Conservation (phyloP, 2,329 filamentous ascomycete species). For the Penicillium sp. region DNA sequence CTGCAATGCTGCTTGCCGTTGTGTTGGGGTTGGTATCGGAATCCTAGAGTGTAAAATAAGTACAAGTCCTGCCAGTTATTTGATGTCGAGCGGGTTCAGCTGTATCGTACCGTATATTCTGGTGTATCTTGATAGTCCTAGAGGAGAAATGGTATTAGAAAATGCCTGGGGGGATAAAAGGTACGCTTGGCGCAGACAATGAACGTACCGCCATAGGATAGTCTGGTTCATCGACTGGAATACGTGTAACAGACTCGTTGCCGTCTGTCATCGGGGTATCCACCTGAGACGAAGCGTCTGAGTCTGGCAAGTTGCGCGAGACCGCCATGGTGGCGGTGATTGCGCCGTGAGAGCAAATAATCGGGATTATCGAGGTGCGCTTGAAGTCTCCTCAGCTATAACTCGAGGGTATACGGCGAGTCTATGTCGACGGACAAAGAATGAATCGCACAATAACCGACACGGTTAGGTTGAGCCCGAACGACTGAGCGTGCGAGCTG, state of each 20-base stretch:
- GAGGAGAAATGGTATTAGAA: conserved; percentile 5
- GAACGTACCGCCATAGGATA: conserved; percentile 38
- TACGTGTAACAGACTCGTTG: conserved; percentile 31
- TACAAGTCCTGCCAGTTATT: conserved; percentile 17
- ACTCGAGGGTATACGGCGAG: neutral
- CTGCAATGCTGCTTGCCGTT: conserved; percentile 77
- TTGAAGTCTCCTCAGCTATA: conserved; percentile 13
- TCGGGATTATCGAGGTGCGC: neutral
- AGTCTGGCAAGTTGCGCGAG: conserved; percentile 29
- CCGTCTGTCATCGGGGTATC: conserved; percentile 48
- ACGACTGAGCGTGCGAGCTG: neutral
- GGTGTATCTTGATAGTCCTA: conserved; percentile 57
- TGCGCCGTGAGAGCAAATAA: conserved; percentile 8
- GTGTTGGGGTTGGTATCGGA: conserved; percentile 65
- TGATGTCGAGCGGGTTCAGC: neutral
- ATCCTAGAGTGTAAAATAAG: conserved; percentile 41
- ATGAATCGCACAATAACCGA: neutral
- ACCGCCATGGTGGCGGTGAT: conserved; percentile 36
- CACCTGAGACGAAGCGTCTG: conserved; percentile 40
- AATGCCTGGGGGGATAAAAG: neutral
- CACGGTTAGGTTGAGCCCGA: neutral
- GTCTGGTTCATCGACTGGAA: conserved; percentile 34
- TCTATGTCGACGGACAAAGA: neutral
- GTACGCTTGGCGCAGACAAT: neutral
- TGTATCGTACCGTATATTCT: conserved; percentile 49